These are phyloP conservation scores for Sporothrix brasiliensis DNA, from an alignment of 2,329 filamentous ascomycete genomes.

Conservation along the genomic window DNA sequence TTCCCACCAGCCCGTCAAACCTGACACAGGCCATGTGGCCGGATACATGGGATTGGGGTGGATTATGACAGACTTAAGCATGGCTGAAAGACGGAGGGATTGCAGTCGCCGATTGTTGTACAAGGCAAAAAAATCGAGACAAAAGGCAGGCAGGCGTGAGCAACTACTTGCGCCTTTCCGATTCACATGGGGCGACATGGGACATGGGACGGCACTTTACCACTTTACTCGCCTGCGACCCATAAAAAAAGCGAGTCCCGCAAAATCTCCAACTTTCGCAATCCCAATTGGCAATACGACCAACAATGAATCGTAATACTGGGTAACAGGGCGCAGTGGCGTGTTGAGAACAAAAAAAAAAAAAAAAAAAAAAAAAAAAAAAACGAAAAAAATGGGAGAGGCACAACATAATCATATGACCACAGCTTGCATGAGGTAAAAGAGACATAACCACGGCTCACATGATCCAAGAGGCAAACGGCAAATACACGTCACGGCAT, in stretches of 20 bases:
- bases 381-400: background rate
- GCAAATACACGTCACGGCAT: background rate
- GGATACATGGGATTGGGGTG: constrained; percentile 31
- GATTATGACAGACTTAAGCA: background rate
- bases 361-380: too few relatives aligned
- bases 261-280: constrained; percentile 8
- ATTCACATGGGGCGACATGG: constrained; percentile 20
- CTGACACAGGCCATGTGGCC: constrained; percentile 43
- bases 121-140: constrained; percentile 2
- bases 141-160: background rate
- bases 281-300: constrained; percentile 6
- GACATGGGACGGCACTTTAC: constrained; percentile 20
- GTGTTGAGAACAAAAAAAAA: constrained; percentile 18
- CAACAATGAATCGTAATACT: background rate
- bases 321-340: constrained; percentile 15
- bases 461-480: constrained; percentile 8
- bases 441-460: background rate
- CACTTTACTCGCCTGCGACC: constrained; percentile 4
- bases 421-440: background rate
- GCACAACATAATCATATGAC: background rate
- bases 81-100: constrained; percentile 4
- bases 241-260: constrained; percentile 12
- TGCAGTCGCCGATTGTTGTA: constrained; percentile 24
- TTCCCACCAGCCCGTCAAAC: constrained; percentile 12
- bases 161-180: constrained; percentile 13